These are phyloP conservation scores for Chlorencoelia australis DNA, from an alignment of 2,329 filamentous ascomycete species.

Conservation along the genomic window DNA sequence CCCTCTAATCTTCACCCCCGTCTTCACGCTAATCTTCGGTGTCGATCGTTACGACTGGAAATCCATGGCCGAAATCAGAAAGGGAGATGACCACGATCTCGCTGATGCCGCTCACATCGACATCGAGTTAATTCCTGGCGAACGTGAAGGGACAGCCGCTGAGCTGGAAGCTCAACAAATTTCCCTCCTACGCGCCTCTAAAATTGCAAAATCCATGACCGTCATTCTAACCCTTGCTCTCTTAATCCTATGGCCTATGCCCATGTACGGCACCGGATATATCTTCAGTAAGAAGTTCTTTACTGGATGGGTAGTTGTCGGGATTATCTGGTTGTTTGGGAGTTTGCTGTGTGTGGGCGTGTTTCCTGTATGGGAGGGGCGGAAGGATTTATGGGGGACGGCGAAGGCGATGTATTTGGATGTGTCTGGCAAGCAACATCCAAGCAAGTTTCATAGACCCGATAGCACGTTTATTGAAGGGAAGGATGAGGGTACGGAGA, in stretches of 20 bases:
- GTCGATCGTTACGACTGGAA: slow-evolving; percentile 74
- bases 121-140: slow-evolving; percentile 51
- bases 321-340: slow-evolving; percentile 72
- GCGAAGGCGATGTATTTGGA: slow-evolving; percentile 52
- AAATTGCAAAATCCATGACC: slow-evolving; percentile 40
- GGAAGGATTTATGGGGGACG: slow-evolving; percentile 54
- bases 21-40: slow-evolving; percentile 58
- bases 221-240: slow-evolving; percentile 58
- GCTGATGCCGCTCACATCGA: slow-evolving; percentile 53
- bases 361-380: slow-evolving; percentile 73
- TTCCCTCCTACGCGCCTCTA: slow-evolving; percentile 43
- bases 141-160: slow-evolving; percentile 27
- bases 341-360: slow-evolving; percentile 64
- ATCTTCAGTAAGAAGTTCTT: slow-evolving; percentile 77
- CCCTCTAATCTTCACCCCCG: slow-evolving; percentile 62
- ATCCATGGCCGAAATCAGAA: slow-evolving; percentile 70
- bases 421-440: slow-evolving; percentile 35
- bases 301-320: slow-evolving; percentile 68
- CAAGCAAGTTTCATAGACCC: slow-evolving; percentile 18
- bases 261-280: slow-evolving; percentile 75
- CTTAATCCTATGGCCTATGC: slow-evolving; percentile 83
- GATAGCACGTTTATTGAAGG: slow-evolving; percentile 22
- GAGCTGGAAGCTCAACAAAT: slow-evolving; percentile 33
- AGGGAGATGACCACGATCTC: slow-evolving; percentile 68
- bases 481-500: slow-evolving; percentile 18